Evolutionary conservation across 2,329 filamentous ascomycete species (phyloP), one percentile per base, ranked within the genome.

Genomic region (Pseudogymnoascus sp.): DNA sequence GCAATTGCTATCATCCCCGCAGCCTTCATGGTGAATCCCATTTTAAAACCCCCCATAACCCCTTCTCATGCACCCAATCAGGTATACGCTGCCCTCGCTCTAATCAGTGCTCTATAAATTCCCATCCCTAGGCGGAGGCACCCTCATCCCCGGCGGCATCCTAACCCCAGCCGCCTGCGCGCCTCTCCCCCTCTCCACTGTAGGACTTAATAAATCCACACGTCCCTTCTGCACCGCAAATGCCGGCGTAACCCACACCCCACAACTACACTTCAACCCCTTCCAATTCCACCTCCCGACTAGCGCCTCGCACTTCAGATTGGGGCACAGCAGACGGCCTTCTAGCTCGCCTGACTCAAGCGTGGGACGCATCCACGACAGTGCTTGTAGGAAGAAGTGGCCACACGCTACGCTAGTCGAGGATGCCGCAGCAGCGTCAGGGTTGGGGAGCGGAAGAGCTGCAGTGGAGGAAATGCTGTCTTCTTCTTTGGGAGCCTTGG

Each of bases 261-360:
- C 86, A 75, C 94, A 99, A 72, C 86, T 94, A 77, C 94, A 99
- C 73, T 86, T 87, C 81, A 97, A 88, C 12, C 94, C 94, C 74
- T 95, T 91, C 94, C 94, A 99, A 61, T 93, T 90, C 73, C 97
- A 99, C 70, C 94, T 90, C 40, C 94, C 94, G 59, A 97, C 85
- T 61, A 91, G 91, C 42, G 90, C 86, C 56, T 84, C 85, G 75
- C 94, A 99, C 71, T 88, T 89, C 7, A 73, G 64, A 69, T 87
- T 89, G 8, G 94, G 93, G 71, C 94, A 99, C 64, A 86, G 84
- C 33, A 99, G 80, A 8, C 93, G 86, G 23, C 94, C 94, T 65
- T 92, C 90, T 23, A 97, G 80, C 65, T 87, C 84, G 28, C 90
- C 92, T 70, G 89, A 83, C 69, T 92, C 89, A 2, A 99, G 84